Conservation (phyloP, 805 yeast species). For the Spencermartinsiella europaea region DNA sequence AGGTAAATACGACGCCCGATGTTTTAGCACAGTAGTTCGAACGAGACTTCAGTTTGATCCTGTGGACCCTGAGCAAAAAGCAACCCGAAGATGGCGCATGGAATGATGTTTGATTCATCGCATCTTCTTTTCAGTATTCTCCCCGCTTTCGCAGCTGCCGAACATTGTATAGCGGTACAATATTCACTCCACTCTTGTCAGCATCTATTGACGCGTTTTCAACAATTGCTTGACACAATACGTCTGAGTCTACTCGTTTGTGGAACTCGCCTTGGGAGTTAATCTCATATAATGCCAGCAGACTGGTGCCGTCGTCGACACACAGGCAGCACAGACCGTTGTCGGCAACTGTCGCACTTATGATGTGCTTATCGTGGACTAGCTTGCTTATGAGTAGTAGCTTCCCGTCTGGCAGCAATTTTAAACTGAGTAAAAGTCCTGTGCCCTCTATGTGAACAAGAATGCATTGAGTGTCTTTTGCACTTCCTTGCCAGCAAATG, state of each 20-base stretch:
- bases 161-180: constrained; percentile 47
- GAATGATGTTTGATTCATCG: no score
- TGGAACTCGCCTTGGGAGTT: background rate
- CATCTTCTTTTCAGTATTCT: constrained; percentile 43
- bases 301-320: background rate
- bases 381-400: background rate
- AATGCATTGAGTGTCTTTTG: background rate
- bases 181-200: background rate
- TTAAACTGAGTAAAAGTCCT: constrained; percentile 18
- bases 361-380: background rate
- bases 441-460: constrained; percentile 9
- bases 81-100: no score
- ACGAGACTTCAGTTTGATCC: no score
- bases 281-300: background rate
- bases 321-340: background rate
- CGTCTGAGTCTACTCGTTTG: no score
- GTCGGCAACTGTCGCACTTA: background rate
- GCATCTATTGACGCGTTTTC: background rate
- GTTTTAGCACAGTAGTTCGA: no score
- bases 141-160: constrained; percentile 56
- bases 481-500: background rate
- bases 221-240: background rate
- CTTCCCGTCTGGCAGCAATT: background rate
- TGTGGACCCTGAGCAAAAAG: no score
- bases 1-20: no score